These are phyloP conservation scores for Microthlaspi erraticum DNA, from an alignment of 345 rosid species.

Conservation along the genomic window DNA sequence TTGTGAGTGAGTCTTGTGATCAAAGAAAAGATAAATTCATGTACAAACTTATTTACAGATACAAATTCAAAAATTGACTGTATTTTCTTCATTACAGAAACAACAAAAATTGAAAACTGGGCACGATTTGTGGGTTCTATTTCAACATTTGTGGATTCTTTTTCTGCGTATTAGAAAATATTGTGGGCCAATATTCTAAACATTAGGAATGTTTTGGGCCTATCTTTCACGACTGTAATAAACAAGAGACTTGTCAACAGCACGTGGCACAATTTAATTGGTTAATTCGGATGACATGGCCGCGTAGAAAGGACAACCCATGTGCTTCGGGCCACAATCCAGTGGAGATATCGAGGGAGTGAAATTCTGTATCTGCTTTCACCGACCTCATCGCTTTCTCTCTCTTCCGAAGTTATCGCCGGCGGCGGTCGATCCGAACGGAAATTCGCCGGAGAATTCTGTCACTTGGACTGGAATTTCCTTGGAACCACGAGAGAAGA, in stretches of 20 bases:
- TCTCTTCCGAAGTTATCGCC: conserved; percentile 2
- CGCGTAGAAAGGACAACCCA: conserved; percentile 2
- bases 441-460: background rate
- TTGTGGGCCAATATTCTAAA: conserved; percentile 8
- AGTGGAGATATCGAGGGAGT: conserved; percentile 33
- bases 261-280: background rate
- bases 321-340: conserved; percentile 31
- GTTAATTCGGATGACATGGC: background rate
- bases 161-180: background rate
- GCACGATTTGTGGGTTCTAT: no score
- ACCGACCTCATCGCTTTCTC: conserved; percentile 22
- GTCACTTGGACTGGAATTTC: background rate
- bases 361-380: conserved; percentile 21
- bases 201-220: conserved; percentile 15
- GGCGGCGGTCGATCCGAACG: conserved; percentile 26
- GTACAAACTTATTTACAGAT: conserved; percentile 34
- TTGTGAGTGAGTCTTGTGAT: background rate
- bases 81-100: no score
- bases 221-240: background rate
- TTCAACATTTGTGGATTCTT: background rate
- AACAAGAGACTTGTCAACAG: background rate
- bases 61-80: conserved; percentile 20
- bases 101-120: no score
- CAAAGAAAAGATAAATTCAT: conserved; percentile 27
- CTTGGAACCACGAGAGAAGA: conserved; percentile 22